Conservation (phyloP, 768 basidiomycete genomes). For the Tylopilus cervinicoccineus region DNA sequence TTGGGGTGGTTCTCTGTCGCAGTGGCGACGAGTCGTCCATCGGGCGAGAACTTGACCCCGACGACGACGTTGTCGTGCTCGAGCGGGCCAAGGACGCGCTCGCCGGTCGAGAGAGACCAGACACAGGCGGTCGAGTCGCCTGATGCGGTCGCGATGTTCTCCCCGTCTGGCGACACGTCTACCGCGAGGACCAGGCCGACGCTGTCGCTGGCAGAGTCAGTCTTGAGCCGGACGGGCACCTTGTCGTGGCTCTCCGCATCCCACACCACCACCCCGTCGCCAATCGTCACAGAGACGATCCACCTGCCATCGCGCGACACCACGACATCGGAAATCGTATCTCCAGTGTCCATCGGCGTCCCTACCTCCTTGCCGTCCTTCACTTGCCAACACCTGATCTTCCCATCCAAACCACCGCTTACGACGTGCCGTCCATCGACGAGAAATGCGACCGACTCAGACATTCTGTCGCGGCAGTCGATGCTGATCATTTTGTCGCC, state of each 20-base stretch:
- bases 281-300: not conserved
- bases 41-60: not conserved
- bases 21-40: not conserved
- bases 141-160: not conserved
- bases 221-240: no score
- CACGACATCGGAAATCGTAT: not conserved
- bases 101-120: not conserved
- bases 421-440: no score
- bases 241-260: no score
- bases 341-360: not conserved
- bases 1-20: not conserved
- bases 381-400: no score
- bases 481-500: no score
- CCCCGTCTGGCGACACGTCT: not conserved
- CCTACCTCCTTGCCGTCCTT: not conserved
- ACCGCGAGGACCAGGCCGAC: not conserved
- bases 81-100: not conserved
- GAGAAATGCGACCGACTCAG: no score
- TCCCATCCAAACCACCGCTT: no score
- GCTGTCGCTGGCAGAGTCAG: no score
- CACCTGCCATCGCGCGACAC: not conserved
- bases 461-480: no score
- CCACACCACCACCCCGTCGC: not conserved
- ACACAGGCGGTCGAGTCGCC: not conserved
- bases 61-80: not conserved